phyloP scores from a whole-genome alignment of 2,329 filamentous ascomycete genomes.

The Dothideomycetidae sp. region DNA sequence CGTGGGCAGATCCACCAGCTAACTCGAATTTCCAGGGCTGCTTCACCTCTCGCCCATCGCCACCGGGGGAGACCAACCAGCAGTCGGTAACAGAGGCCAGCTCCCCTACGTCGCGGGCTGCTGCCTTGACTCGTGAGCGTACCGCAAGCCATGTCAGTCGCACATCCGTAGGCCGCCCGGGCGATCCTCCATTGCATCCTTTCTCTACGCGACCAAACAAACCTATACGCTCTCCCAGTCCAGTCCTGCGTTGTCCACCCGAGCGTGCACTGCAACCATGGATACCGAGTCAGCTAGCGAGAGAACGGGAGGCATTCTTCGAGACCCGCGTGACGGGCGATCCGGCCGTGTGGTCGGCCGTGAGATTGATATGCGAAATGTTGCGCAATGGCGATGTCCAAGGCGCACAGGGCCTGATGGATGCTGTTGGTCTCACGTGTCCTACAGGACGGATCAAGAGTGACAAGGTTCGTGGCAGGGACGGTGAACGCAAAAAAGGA shows the following conservation, averaged over 20 bases:
- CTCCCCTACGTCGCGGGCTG: slow-evolving; percentile 7
- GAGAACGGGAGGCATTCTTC: slow-evolving; percentile 72
- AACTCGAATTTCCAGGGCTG: slow-evolving; percentile 8
- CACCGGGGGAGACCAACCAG: background rate
- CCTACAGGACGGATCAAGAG: slow-evolving; percentile 25
- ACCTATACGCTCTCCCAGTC: slow-evolving; percentile 17
- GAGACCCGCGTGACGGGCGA: slow-evolving; percentile 73
- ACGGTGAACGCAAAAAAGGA: slow-evolving; percentile 16
- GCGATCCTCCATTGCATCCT: slow-evolving; percentile 6
- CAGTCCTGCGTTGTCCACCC: slow-evolving; percentile 11
- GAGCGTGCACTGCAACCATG: slow-evolving; percentile 36
- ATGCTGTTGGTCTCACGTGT: slow-evolving; percentile 50
- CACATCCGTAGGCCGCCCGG: slow-evolving; percentile 2
- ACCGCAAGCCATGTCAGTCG: slow-evolving; percentile 6
- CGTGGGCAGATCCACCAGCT: background rate
- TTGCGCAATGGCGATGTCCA: slow-evolving; percentile 41
- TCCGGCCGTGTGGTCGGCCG: slow-evolving; percentile 64
- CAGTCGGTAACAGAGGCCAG: background rate
- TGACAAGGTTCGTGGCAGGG: slow-evolving; percentile 8
- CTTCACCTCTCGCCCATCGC: slow-evolving; percentile 11
- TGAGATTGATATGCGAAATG: slow-evolving; percentile 53
- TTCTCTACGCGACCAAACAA: slow-evolving; percentile 16
- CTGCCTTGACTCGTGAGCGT: slow-evolving; percentile 1
- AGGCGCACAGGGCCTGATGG: slow-evolving; percentile 62
- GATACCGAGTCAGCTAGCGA: slow-evolving; percentile 54